phyloP scores from a whole-genome alignment of 495 filamentous ascomycete species.

The Penicillium bovifimosum region DNA sequence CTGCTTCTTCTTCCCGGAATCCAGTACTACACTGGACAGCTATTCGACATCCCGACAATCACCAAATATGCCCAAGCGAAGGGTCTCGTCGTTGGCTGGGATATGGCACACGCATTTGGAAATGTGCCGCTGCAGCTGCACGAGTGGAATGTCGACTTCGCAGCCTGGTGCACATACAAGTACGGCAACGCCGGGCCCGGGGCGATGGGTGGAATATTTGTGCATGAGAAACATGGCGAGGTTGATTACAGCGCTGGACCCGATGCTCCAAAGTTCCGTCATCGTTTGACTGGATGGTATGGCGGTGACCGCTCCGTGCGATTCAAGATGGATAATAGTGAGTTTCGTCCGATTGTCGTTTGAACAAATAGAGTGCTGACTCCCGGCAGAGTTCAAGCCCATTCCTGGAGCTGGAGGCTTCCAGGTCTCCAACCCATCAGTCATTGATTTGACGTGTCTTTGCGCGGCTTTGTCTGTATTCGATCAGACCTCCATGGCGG shows the following conservation, averaged over 20 bases:
- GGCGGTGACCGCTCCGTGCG: slow-evolving; percentile 71
- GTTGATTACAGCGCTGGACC: slow-evolving; percentile 44
- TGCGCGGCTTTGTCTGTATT: slow-evolving; percentile 75
- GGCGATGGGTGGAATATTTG: slow-evolving; percentile 78
- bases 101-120: slow-evolving; percentile 90
- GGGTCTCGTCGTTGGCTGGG: slow-evolving; percentile 81
- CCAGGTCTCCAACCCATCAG: slow-evolving; percentile 56
- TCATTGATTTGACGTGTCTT: slow-evolving; percentile 57
- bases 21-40: slow-evolving; percentile 93
- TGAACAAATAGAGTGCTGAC: slow-evolving; percentile 5
- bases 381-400: slow-evolving; percentile 60
- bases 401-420: slow-evolving; percentile 58
- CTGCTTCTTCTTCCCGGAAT: slow-evolving; percentile 84
- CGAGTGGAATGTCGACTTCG: slow-evolving; percentile 92
- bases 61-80: slow-evolving; percentile 71
- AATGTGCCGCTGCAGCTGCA: slow-evolving; percentile 80
- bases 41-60: slow-evolving; percentile 81
- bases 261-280: slow-evolving; percentile 43
- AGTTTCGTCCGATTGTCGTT: slow-evolving; percentile 7
- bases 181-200: slow-evolving; percentile 91
- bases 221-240: slow-evolving; percentile 67
- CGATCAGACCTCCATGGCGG: slow-evolving; percentile 59
- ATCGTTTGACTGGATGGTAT: slow-evolving; percentile 80
- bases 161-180: slow-evolving; percentile 95
- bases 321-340: slow-evolving; percentile 72